Evolutionary conservation across 768 basidiomycete genomes (phyloP).

Genomic region (Mycena haematopus): DNA sequence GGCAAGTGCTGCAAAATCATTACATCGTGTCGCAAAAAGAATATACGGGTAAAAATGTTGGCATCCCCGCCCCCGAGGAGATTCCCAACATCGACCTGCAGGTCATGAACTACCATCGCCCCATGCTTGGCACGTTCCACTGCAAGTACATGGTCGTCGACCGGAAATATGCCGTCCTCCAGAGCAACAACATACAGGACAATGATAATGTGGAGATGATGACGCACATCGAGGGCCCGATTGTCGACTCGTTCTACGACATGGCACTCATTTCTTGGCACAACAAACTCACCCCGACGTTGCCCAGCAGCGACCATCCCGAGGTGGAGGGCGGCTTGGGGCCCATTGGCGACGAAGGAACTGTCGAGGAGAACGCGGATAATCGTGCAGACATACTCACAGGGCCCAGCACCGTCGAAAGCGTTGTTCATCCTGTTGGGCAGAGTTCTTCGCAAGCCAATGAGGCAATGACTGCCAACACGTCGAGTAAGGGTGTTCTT

Average conservation of each 20-base stretch:
- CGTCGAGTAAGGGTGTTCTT: conserved; percentile 7
- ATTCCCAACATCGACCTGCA: conserved; percentile 67
- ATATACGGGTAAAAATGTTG: conserved; percentile 52
- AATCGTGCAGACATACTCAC: too few species aligned
- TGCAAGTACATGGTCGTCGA: conserved; percentile 76
- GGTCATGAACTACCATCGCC: conserved; percentile 61
- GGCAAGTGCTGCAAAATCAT: conserved; percentile 54
- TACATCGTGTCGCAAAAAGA: conserved; percentile 51
- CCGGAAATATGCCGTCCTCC: conserved; percentile 67
- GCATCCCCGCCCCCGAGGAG: conserved; percentile 58
- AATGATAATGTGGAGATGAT: conserved; percentile 38
- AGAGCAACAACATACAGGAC: conserved; percentile 74
- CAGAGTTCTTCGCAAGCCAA: conserved; percentile 26
- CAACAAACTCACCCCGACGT: conserved; percentile 51
- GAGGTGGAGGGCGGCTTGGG: conserved; percentile 44
- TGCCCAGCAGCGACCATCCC: conserved; percentile 47
- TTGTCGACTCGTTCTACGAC: conserved; percentile 75
- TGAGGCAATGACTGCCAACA: conserved; percentile 20
- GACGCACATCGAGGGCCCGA: conserved; percentile 67
- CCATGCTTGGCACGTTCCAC: conserved; percentile 65
- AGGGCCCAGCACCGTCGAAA: conserved; percentile 26
- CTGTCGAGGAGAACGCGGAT: conserved; percentile 11
- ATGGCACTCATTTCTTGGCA: conserved; percentile 69
- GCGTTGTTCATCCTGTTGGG: conserved; percentile 25
- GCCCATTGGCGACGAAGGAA: conserved; percentile 42